These are phyloP conservation scores for Exophiala sp. DNA, from an alignment of 2,329 filamentous ascomycete species.

Conservation along the genomic window DNA sequence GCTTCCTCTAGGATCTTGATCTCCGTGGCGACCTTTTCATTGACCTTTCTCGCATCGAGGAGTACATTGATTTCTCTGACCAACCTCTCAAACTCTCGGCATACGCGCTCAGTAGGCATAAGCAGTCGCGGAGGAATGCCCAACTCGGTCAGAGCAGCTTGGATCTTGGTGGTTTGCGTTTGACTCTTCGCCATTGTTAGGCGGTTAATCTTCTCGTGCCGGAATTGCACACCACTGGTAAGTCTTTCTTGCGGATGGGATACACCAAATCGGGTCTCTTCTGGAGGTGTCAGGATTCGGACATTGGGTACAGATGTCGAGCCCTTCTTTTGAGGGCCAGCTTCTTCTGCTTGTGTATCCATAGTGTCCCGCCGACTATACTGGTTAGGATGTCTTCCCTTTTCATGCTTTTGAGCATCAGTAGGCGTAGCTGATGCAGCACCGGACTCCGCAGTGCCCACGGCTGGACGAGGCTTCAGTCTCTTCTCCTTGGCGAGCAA, in stretches of 20 bases:
- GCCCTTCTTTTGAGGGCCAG: conserved; percentile 38
- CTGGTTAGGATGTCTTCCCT: conserved; percentile 31
- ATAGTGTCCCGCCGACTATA: conserved; percentile 28
- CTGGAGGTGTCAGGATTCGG: conserved; percentile 68
- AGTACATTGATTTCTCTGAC: conserved; percentile 46
- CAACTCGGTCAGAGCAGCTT: conserved; percentile 45
- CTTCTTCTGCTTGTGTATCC: conserved; percentile 25
- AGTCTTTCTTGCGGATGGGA: conserved; percentile 79
- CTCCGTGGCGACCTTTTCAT: conserved; percentile 48
- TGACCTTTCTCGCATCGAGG: conserved; percentile 46
- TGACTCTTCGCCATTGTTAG: conserved; percentile 50
- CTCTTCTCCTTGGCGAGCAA: conserved; percentile 79
- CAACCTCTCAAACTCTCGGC: conserved; percentile 48
- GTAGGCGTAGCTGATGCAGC: conserved; percentile 41
- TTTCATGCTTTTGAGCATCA: conserved; percentile 28
- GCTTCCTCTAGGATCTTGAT: conserved; percentile 44
- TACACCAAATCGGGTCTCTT: conserved; percentile 79
- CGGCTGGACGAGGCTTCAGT: conserved; percentile 76
- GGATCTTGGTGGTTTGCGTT: conserved; percentile 48
- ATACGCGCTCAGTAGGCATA: conserved; percentile 50
- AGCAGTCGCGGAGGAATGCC: conserved; percentile 45
- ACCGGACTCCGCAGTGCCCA: conserved; percentile 56
- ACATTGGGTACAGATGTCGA: conserved; percentile 51
- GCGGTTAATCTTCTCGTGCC: conserved; percentile 58
- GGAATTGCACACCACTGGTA: conserved; percentile 81